Conservation (phyloP, 352 stramenopile genomes). For the Pythium scleroteichum region DNA sequence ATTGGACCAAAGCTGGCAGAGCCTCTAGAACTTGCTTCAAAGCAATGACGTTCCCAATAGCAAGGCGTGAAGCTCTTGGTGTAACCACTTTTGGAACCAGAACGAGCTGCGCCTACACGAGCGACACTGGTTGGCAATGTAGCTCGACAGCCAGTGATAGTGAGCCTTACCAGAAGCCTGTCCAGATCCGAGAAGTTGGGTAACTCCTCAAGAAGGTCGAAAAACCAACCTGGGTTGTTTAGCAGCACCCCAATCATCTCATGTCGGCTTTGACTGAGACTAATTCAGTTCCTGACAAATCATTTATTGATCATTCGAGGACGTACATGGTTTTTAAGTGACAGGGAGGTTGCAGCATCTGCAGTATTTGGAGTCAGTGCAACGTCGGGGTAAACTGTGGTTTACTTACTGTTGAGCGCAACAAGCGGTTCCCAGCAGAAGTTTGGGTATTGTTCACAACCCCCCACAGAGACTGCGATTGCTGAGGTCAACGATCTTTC, state of each 20-base stretch:
- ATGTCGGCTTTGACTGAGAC: conserved; percentile 46
- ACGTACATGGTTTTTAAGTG: conserved; percentile 84
- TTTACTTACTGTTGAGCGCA: conserved; percentile 69
- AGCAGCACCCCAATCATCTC: conserved; percentile 74
- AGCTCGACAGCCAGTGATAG: too few species aligned
- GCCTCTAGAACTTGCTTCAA: conserved; percentile 83
- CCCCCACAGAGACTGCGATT: conserved; percentile 62
- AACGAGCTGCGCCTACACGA: conserved; percentile 67
- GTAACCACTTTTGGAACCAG: conserved; percentile 79
- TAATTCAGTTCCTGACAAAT: not conserved
- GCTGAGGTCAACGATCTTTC: not conserved
- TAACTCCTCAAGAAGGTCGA: conserved; percentile 76
- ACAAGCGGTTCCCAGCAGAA: conserved; percentile 66
- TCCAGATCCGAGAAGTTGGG: conserved; percentile 75
- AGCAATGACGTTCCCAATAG: conserved; percentile 78
- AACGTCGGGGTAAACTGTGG: not conserved
- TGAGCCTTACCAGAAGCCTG: conserved; percentile 53
- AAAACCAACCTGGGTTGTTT: conserved; percentile 81
- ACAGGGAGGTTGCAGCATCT: conserved; percentile 80
- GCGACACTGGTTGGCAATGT: not conserved
- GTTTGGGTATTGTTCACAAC: conserved; percentile 83
- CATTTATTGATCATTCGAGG: not conserved
- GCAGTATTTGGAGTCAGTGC: not conserved
- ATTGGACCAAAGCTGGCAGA: conserved; percentile 53
- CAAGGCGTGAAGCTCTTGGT: conserved; percentile 60